Percentiles rank a stretch among this genome's conserved stretches.
Conservation (phyloP, 768 basidiomycete genomes). For the Suillus plorans region DNA sequence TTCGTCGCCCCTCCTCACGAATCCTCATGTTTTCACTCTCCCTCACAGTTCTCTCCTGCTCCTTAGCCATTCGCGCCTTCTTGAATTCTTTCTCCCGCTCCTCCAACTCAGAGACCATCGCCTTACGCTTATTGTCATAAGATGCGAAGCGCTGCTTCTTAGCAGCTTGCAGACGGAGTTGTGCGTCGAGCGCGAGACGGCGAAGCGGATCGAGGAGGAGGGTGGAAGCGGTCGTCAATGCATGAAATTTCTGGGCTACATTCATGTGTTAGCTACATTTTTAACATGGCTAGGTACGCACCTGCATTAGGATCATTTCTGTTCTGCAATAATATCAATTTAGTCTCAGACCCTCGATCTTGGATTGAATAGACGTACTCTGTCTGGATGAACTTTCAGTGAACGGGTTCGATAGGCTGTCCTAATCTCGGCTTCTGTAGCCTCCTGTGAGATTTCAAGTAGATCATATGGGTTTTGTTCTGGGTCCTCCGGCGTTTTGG, state of each 20-base stretch:
- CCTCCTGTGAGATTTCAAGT: slow-evolving; percentile 56
- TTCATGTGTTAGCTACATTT: slow-evolving; percentile 1
- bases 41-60: slow-evolving; percentile 51
- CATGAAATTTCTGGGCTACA: slow-evolving; percentile 77
- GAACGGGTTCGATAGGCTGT: slow-evolving; percentile 79
- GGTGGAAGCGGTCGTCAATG: slow-evolving; percentile 79
- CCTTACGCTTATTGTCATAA: slow-evolving; percentile 74
- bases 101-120: slow-evolving; percentile 74
- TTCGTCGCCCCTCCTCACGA: slow-evolving; percentile 67
- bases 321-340: slow-evolving; percentile 47
- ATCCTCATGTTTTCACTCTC: slow-evolving; percentile 69
- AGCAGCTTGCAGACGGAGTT: slow-evolving; percentile 68
- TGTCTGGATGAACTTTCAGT: slow-evolving; percentile 85
- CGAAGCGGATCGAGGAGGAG: slow-evolving; percentile 78
- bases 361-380: slow-evolving; percentile 46
- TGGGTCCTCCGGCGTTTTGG: slow-evolving; percentile 40
- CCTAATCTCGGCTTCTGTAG: slow-evolving; percentile 75
- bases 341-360: slow-evolving; percentile 10
- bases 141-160: slow-evolving; percentile 66
- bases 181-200: slow-evolving; percentile 77
- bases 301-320: slow-evolving; percentile 80
- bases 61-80: slow-evolving; percentile 63
- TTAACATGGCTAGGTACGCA: slow-evolving; percentile 22
- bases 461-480: slow-evolving; percentile 76
- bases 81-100: slow-evolving; percentile 76